Base-by-base conservation (phyloP, 2,329 filamentous ascomycete species). In the Trichophyton mentagrophytes region DNA sequence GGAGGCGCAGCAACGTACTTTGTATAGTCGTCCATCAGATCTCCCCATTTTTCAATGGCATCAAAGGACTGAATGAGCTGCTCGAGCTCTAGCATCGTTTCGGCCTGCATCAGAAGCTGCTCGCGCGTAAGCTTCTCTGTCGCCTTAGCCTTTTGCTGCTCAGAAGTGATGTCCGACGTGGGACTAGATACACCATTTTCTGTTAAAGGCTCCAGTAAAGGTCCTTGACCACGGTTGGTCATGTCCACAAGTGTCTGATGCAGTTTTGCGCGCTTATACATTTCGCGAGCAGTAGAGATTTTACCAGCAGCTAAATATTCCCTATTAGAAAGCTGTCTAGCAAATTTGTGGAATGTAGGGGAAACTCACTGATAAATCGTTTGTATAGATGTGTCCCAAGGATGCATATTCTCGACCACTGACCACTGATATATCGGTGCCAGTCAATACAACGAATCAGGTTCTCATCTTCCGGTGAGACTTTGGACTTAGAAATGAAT, bases 401-500 rank as follows among this genome's bases (percentile, higher is more conserved):
- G 17, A 77, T 74, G 67, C 92, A 89, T 22, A 89, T 85, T 61
- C 86, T 79, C 15, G 80, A 77, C 85, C 87, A 91, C 60, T 88
- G 80, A 11, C 82, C 86, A 55, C 27, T 27, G 7, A 92, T 81
- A 61, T 89, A 80, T 61, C 89, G 76, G 70, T 92, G 85, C 91
- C 92, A 97, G 69, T 95, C 88, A 62, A 96, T 76, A 42, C 88
- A 85, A 61, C 87, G 82, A 53, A 96, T 89, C 58, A 96, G 79
- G 38, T 86, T 83, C 64, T 92, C 86, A 62, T 87, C 82, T 49
- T 79, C 73, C 6, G 84, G 79, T 8, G 85, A 75, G 8, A 73
- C 62, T 13, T 84, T 78, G 22, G 22, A 27, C 1, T 84, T 82
- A 3, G 85, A 85, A 59, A 91, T 83, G 68, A 95, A 88, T 62